Evolutionary conservation across 1,284 basidiomycete species (phyloP).

Genomic region (Paramarasmius palmivorus): DNA sequence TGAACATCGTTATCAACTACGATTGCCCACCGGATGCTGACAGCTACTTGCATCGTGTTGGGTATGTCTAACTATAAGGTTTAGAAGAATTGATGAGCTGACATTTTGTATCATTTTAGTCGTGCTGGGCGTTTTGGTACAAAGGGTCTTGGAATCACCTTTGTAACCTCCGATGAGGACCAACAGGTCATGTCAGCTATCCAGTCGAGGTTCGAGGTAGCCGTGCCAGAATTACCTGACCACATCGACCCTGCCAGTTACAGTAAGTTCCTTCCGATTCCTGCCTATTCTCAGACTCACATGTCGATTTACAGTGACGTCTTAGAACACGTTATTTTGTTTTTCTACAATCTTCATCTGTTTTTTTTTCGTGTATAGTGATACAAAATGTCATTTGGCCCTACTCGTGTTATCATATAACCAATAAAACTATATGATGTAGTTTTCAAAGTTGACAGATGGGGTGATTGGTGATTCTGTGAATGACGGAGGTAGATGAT

Average conservation of each 20-base stretch:
- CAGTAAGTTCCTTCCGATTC: conserved; percentile 52
- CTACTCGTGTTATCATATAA: too few relatives aligned
- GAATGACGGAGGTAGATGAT: too few relatives aligned
- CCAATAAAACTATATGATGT: too few relatives aligned
- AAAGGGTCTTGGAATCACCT: conserved; percentile 99
- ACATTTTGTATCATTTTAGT: conserved; percentile 34
- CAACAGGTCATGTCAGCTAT: conserved; percentile 92
- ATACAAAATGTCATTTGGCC: conserved; percentile 15
- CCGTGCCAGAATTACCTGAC: conserved; percentile 90
- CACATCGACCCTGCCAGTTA: conserved; percentile 88
- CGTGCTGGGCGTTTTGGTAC: conserved; percentile 99
- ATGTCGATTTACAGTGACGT: conserved; percentile 14
- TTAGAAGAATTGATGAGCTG: conserved; percentile 9
- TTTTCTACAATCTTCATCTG: not conserved
- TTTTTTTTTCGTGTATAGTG: conserved; percentile 3
- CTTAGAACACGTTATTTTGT: conserved; percentile 8
- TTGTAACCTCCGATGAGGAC: conserved; percentile 90
- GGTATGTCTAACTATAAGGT: conserved; percentile 48
- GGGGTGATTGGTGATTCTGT: too few relatives aligned
- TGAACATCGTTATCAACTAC: conserved; percentile 96
- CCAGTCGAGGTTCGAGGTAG: conserved; percentile 91
- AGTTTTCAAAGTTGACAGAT: too few relatives aligned
- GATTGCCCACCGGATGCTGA: conserved; percentile 97
- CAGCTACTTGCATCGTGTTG: conserved; percentile 97
- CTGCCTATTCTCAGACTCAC: not conserved